phyloP scores from a whole-genome alignment of 495 filamentous ascomycete species.

The Elasticomyces elasticus region DNA sequence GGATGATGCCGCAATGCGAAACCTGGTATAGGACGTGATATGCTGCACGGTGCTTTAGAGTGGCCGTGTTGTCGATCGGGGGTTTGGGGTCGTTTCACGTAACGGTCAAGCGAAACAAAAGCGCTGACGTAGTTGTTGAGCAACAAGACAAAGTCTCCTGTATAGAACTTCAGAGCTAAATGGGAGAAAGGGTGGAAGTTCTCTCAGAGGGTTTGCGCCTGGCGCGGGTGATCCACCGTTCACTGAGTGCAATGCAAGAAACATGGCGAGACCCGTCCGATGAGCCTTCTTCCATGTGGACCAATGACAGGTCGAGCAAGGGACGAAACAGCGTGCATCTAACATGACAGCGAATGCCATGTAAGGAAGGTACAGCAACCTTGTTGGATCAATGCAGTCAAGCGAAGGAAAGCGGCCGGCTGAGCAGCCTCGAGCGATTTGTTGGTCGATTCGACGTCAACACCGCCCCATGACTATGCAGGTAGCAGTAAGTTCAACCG shows the following conservation, averaged over 20 bases:
- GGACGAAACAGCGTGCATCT: constrained; percentile 9
- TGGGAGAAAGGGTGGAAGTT: not conserved
- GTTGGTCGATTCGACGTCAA: not conserved
- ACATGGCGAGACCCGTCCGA: not conserved
- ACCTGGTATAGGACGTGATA: not conserved
- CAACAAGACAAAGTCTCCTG: no score
- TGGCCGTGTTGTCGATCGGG: not conserved
- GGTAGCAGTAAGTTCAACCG: not conserved
- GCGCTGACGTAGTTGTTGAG: no score
- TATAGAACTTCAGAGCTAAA: no score
- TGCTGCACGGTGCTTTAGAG: not conserved
- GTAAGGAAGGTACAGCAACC: constrained; percentile 4
- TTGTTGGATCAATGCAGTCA: not conserved
- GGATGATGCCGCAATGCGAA: not conserved
- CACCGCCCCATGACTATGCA: not conserved
- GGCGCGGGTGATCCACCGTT: not conserved
- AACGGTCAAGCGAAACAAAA: no score
- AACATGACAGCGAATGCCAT: not conserved
- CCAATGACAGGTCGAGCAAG: constrained; percentile 18
- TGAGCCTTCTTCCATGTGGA: not conserved
- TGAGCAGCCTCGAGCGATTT: no score
- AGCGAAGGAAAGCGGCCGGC: no score
- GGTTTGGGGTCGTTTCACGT: no score
- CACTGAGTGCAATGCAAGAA: no score
- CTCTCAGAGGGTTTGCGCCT: not conserved